A percentile compares a stretch with the other conserved stretches of the same genome.
phyloP scores from a whole-genome alignment of 768 basidiomycete genomes.

The Lenzites betulinus region DNA sequence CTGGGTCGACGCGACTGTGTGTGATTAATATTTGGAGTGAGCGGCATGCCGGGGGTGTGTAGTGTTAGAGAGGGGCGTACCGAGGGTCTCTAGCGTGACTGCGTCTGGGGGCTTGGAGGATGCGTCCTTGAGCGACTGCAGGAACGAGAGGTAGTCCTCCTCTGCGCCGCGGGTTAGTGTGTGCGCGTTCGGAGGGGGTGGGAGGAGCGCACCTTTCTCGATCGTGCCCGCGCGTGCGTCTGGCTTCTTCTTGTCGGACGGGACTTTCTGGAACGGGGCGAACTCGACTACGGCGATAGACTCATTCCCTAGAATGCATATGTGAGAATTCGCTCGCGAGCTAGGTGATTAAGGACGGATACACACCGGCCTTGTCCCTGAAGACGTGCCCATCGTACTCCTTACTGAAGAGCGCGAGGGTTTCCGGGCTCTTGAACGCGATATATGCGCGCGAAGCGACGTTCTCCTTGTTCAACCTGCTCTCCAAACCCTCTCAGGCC shows the following conservation, averaged over 20 bases:
- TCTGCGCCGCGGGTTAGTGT: constrained; percentile 44
- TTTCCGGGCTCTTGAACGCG: constrained; percentile 77
- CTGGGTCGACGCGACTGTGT: constrained; percentile 64
- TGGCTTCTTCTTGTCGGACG: constrained; percentile 69
- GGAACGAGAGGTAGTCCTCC: constrained; percentile 81
- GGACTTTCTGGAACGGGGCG: constrained; percentile 88
- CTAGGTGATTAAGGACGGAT: not conserved
- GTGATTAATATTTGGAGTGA: not conserved
- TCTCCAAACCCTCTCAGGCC: not conserved
- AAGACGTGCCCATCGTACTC: constrained; percentile 93
- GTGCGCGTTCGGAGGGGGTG: not conserved
- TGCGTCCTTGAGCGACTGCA: constrained; percentile 66
- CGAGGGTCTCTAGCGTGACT: constrained; percentile 62
- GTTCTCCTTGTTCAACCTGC: constrained; percentile 81
- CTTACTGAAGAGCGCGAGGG: constrained; percentile 70
- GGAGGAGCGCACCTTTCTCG: constrained; percentile 67
- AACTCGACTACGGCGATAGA: constrained; percentile 91
- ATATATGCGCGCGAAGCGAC: constrained; percentile 90
- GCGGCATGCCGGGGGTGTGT: not conserved
- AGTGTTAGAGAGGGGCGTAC: constrained; percentile 42
- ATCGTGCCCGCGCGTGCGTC: constrained; percentile 88
- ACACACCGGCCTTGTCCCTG: constrained; percentile 85
- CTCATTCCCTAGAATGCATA: constrained; percentile 68
- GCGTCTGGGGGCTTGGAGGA: constrained; percentile 51
- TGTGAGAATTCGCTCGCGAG: not conserved